Conservation (phyloP, 208 protist species). For the Crithidia expoeki region DNA sequence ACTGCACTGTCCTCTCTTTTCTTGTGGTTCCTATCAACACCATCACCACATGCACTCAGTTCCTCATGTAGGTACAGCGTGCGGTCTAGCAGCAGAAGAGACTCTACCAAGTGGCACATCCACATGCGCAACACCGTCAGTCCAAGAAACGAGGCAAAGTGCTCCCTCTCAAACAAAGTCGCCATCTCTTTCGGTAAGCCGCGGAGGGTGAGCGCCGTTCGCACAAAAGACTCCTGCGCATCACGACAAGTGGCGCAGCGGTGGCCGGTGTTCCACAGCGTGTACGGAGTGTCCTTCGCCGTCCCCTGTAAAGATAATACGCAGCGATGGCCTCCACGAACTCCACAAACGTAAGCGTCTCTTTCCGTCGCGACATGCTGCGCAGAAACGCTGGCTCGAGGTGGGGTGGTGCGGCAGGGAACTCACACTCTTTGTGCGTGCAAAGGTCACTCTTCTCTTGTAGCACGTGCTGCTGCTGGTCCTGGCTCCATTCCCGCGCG, state of each 20-base stretch:
- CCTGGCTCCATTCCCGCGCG: conserved; percentile 35
- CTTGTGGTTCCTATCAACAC: too few relatives aligned
- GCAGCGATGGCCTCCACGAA: conserved; percentile 49
- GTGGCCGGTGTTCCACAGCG: conserved; percentile 39
- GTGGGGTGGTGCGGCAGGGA: conserved; percentile 43
- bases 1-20: conserved; percentile 52
- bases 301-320: conserved; percentile 65
- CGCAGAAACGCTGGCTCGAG: conserved; percentile 83
- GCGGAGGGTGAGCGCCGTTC: conserved; percentile 8
- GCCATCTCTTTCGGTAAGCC: conserved; percentile 36
- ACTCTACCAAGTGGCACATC: conserved; percentile 89
- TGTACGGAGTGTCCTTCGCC: conserved; percentile 38
- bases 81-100: conserved; percentile 78
- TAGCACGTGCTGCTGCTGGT: too few relatives aligned
- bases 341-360: conserved; percentile 53
- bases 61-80: conserved; percentile 76
- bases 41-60: conserved; percentile 2
- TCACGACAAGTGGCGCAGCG: conserved; percentile 49
- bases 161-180: conserved; percentile 26
- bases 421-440: conserved; percentile 6
- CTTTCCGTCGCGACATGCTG: conserved; percentile 61
- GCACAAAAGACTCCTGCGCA: conserved; percentile 46
- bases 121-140: conserved; percentile 90
- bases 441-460: neutral
- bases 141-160: conserved; percentile 79